Conservation (phyloP, 1,284 basidiomycete species). For the Austroboletus novae-zelandiae region DNA sequence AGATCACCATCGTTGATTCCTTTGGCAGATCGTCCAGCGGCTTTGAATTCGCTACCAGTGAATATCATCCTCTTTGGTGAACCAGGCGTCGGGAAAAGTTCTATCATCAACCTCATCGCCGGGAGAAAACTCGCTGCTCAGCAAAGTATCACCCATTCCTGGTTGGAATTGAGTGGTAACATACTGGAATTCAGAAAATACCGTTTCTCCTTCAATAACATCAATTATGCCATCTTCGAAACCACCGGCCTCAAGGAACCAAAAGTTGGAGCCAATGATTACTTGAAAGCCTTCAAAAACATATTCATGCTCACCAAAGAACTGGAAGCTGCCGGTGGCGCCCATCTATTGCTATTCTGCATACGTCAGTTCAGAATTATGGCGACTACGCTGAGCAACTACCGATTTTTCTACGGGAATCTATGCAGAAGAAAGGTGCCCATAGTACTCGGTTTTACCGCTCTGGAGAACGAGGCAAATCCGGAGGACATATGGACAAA, state of each 20-base stretch:
- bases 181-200: conserved; percentile 25
- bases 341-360: conserved; percentile 42
- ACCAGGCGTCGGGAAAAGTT: conserved; percentile 35
- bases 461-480: conserved; percentile 35
- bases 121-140: conserved; percentile 11
- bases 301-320: conserved; percentile 34
- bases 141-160: conserved; percentile 15
- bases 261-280: conserved; percentile 24
- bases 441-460: conserved; percentile 38
- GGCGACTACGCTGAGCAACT: conserved; percentile 35
- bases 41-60: conserved; percentile 1
- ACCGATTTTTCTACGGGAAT: conserved; percentile 34
- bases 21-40: neutral
- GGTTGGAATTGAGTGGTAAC: conserved; percentile 29
- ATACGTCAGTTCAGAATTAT: conserved; percentile 37
- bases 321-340: conserved; percentile 32
- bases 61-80: conserved; percentile 34
- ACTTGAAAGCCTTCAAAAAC: conserved; percentile 33
- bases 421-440: conserved; percentile 37
- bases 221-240: conserved; percentile 33
- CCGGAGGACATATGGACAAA: conserved; percentile 42
- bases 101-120: conserved; percentile 34
- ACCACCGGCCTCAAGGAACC: conserved; percentile 44
- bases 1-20: neutral
- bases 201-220: conserved; percentile 19